Evolutionary conservation across 2,329 filamentous ascomycete genomes (phyloP).

Genomic region (Monilinia aucupariae): DNA sequence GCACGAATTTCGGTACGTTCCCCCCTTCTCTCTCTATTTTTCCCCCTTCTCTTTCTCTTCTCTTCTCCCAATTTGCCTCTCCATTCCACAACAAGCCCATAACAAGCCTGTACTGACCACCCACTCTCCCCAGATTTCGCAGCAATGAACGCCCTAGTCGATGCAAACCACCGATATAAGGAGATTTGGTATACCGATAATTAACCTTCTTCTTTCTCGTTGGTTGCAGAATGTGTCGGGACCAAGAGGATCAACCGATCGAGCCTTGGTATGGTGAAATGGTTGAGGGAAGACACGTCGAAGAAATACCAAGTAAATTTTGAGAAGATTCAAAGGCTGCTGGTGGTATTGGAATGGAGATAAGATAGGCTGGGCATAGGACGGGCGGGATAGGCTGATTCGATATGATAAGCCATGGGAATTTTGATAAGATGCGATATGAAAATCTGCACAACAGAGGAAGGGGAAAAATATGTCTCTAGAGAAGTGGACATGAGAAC

Average conservation of each 20-base stretch:
- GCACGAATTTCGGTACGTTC: conserved; percentile 58
- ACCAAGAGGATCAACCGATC: too few relatives aligned
- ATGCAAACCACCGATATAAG: conserved; percentile 76
- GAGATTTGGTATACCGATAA: conserved; percentile 62
- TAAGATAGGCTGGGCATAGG: not conserved
- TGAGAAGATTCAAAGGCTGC: not conserved
- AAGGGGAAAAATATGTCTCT: not conserved
- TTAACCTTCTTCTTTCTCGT: not conserved
- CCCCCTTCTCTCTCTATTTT: not conserved
- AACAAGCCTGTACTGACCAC: not conserved
- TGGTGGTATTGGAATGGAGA: not conserved
- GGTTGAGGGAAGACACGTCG: not conserved
- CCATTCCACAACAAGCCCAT: not conserved
- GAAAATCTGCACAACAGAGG: not conserved
- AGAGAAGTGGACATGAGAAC: not conserved
- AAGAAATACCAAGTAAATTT: not conserved
- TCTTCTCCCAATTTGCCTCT: conserved; percentile 14
- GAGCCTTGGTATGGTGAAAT: too few relatives aligned
- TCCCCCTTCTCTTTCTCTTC: not conserved
- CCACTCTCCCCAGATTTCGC: conserved; percentile 49
- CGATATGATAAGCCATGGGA: not conserved
- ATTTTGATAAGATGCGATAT: not conserved
- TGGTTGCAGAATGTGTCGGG: too few relatives aligned
- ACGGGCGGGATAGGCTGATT: not conserved
- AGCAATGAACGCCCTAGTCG: conserved; percentile 72